phyloP scores from a whole-genome alignment of 768 basidiomycete genomes.

The Rhodotorula babjevae region DNA sequence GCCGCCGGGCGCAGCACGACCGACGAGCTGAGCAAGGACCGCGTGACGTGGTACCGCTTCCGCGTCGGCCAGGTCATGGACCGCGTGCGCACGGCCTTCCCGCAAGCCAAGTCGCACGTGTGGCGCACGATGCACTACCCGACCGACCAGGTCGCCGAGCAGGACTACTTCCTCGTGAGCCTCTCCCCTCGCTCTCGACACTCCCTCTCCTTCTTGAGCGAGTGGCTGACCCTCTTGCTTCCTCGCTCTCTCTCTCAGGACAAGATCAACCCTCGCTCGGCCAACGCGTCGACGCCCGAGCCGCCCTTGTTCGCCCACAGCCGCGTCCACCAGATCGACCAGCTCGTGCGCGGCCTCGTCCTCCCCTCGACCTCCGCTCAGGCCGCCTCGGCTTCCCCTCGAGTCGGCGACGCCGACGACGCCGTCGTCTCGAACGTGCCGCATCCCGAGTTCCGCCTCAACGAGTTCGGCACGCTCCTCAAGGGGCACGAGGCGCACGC shows the following conservation, averaged over 20 bases:
- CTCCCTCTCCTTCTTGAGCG: too few species aligned
- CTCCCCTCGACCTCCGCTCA: constrained; percentile 11
- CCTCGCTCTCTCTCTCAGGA: constrained; percentile 7
- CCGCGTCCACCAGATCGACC: constrained; percentile 41
- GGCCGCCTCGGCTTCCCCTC: constrained; percentile 1
- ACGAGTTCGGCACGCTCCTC: constrained; percentile 37
- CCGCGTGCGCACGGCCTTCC: constrained; percentile 33
- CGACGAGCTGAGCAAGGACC: constrained; percentile 31
- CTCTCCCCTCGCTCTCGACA: neutral
- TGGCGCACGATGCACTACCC: constrained; percentile 39
- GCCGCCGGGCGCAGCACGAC: constrained; percentile 17
- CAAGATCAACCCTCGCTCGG: constrained; percentile 31
- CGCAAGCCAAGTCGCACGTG: constrained; percentile 33
- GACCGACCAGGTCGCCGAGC: constrained; percentile 38
- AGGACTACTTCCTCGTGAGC: constrained; percentile 43
- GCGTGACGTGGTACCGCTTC: constrained; percentile 39
- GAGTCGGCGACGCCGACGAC: neutral
- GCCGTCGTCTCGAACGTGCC: constrained; percentile 1
- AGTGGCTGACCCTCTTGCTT: too few species aligned
- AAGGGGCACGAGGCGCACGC: constrained; percentile 41
- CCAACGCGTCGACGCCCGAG: constrained; percentile 4
- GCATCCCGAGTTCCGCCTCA: constrained; percentile 35
- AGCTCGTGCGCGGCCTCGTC: constrained; percentile 37
- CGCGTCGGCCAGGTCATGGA: constrained; percentile 35
- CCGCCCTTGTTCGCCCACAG: constrained; percentile 34